Evolutionary conservation across 441 rosid species (phyloP).

Genomic region (Erodium trifolium): DNA sequence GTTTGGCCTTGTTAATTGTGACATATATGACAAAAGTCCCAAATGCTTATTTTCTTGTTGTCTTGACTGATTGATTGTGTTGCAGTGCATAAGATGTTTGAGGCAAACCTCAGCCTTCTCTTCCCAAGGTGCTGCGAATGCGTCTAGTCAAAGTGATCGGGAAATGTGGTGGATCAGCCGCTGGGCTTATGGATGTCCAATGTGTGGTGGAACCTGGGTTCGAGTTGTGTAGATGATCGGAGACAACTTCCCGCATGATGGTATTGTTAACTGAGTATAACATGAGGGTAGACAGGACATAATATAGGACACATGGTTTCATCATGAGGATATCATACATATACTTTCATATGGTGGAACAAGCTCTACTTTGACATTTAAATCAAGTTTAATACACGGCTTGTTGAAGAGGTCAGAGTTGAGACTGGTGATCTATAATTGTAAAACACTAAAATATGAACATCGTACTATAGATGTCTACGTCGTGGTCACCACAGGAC

Average conservation of each 20-base stretch:
- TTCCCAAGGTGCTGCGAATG: slow-evolving; percentile 45
- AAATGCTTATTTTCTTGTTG: neutral
- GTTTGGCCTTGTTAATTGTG: too few relatives aligned
- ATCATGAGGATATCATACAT: too few relatives aligned
- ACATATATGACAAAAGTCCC: too few relatives aligned
- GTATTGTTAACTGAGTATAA: neutral
- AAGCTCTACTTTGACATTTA: neutral
- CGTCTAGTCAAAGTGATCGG: slow-evolving; percentile 51
- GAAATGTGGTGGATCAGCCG: slow-evolving; percentile 97
- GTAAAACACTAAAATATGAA: too few relatives aligned
- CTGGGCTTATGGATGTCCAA: slow-evolving; percentile 95
- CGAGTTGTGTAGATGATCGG: slow-evolving; percentile 59
- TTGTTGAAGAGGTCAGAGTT: too few relatives aligned
- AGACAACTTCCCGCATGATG: too few relatives aligned
- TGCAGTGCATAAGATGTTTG: slow-evolving; percentile 96
- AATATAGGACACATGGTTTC: too few relatives aligned
- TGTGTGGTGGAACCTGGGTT: slow-evolving; percentile 99
- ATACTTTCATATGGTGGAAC: neutral
- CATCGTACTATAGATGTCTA: too few relatives aligned
- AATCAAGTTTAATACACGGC: too few relatives aligned
- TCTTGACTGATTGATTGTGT: slow-evolving; percentile 10
- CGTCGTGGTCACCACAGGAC: too few relatives aligned
- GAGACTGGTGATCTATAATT: too few relatives aligned
- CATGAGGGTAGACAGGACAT: neutral
- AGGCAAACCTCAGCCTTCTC: slow-evolving; percentile 93